Evolutionary conservation across 768 basidiomycete species (phyloP).

Genomic region (Trametes cingulata): DNA sequence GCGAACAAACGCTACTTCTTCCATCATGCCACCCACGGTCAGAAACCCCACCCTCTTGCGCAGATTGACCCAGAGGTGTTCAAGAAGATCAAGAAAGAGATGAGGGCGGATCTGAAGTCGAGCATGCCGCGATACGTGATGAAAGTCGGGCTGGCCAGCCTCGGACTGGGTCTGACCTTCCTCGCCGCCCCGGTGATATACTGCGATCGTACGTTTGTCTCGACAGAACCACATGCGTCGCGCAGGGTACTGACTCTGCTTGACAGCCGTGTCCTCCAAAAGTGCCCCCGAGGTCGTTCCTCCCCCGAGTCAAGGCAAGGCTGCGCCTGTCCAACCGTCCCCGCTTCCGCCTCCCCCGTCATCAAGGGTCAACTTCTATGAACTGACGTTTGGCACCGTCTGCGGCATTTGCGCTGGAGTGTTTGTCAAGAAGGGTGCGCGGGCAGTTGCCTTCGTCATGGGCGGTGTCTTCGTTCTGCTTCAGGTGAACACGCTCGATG

Average conservation of each 20-base stretch:
- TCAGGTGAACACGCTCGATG: conserved; percentile 57
- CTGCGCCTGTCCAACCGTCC: conserved; percentile 11
- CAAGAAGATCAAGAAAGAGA: not conserved
- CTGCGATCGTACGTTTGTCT: conserved; percentile 52
- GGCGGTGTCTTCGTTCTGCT: conserved; percentile 90
- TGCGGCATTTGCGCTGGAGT: conserved; percentile 89
- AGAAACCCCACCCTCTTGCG: not conserved
- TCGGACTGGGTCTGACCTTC: conserved; percentile 47
- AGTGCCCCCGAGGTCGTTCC: not conserved
- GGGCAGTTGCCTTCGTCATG: conserved; percentile 77
- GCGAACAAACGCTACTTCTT: conserved; percentile 1
- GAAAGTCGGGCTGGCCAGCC: conserved; percentile 37
- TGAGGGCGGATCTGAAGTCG: not conserved
- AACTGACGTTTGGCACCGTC: conserved; percentile 87
- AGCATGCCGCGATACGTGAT: not conserved
- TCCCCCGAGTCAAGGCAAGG: conserved; percentile 1
- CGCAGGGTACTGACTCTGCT: not conserved
- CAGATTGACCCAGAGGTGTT: not conserved
- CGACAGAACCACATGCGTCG: too few species aligned
- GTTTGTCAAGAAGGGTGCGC: conserved; percentile 94
- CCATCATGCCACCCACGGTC: conserved; percentile 29
- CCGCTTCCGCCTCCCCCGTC: conserved; percentile 49
- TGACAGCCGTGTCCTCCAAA: conserved; percentile 7
- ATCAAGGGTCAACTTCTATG: conserved; percentile 78
- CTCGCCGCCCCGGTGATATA: conserved; percentile 40